Evolutionary conservation across 805 yeast species (phyloP).

Genomic region (Wickerhamomyces chaumierensis): DNA sequence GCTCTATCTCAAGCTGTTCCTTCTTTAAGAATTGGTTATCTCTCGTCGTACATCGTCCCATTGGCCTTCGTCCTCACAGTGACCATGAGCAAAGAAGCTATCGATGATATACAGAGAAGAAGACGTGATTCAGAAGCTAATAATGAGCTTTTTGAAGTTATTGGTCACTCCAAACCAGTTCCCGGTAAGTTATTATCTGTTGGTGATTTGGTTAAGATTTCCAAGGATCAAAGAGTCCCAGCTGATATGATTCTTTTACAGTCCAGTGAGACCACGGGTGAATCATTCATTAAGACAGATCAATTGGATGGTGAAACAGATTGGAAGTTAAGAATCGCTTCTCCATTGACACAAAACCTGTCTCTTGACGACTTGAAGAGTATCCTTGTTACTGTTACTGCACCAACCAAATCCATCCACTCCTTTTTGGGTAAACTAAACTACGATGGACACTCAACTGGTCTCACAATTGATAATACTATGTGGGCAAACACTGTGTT

Average conservation of each 20-base stretch:
- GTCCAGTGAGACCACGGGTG: constrained; percentile 75
- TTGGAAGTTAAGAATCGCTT: constrained; percentile 87
- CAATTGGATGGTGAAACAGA: constrained; percentile 99
- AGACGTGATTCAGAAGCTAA: constrained; percentile 86
- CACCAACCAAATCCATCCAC: constrained; percentile 80
- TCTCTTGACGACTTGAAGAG: constrained; percentile 40
- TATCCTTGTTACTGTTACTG: constrained; percentile 53
- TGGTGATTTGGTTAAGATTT: constrained; percentile 73
- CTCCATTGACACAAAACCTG: constrained; percentile 55
- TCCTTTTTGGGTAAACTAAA: constrained; percentile 66
- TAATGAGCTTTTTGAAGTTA: constrained; percentile 66
- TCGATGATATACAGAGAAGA: constrained; percentile 86
- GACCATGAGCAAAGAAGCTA: constrained; percentile 92
- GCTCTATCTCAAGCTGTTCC: constrained; percentile 92
- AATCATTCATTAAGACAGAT: constrained; percentile 89
- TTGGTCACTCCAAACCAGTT: constrained; percentile 32
- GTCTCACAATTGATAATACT: constrained; percentile 80
- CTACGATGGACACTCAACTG: constrained; percentile 44
- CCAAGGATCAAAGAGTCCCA: constrained; percentile 81
- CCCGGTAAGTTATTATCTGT: constrained; percentile 60
- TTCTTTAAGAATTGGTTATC: constrained; percentile 80
- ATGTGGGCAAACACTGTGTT: constrained; percentile 97
- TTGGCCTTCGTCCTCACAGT: constrained; percentile 84
- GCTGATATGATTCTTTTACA: constrained; percentile 85
- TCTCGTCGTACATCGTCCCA: constrained; percentile 89